Base-by-base conservation (phyloP, 176 grass and related monocot species). In the Oryza glumipatula region DNA sequence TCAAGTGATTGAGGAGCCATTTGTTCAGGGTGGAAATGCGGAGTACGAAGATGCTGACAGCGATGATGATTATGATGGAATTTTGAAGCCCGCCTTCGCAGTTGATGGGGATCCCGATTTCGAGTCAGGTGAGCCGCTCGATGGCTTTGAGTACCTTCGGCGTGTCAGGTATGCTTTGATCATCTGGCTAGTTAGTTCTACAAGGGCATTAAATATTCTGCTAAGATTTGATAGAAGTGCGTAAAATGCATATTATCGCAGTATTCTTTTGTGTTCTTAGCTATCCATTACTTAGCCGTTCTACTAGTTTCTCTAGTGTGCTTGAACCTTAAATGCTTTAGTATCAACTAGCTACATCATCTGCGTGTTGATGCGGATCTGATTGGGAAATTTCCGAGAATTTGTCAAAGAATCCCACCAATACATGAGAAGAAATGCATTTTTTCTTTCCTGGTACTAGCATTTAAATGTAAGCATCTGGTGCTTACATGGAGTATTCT, bases 61-160 rank as follows among this genome's bases (percentile, higher is more conserved):
- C 63, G 91, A 95, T 14, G 87, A 94, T 88, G 91, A 89, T 21
- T 90, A 88, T 48, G 77, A 87, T 0, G 90, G 91, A n/a, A 94
- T 98, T 83, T 66, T 91, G 58, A 98, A 88, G 80, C 93, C 89
- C 17, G 96, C 96, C 0, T 93, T 98, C 92, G 69, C 82, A 2
- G 80, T 98, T 46, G 91, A 94, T 54, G 96, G 96, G 46, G 96
- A 98, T 17, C 93, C 96, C 80, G 93, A 98, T 86, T 95, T 98
- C 17, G 96, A 94, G 45, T 98, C 93, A 4, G 93, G 89, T 1
- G 89, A 94, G 74, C 93, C 93, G 6, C 51, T 89, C 0, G 96
- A 98, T 41, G 96, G 96, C 19, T 94, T 93, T 6, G 96, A 98
- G 89, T 98, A 94, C 85, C 91, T 98, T 54, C 87, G 96, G 46